Evolutionary conservation across 306 rosid genomes (phyloP).

Genomic region (Potentilla sterilis): DNA sequence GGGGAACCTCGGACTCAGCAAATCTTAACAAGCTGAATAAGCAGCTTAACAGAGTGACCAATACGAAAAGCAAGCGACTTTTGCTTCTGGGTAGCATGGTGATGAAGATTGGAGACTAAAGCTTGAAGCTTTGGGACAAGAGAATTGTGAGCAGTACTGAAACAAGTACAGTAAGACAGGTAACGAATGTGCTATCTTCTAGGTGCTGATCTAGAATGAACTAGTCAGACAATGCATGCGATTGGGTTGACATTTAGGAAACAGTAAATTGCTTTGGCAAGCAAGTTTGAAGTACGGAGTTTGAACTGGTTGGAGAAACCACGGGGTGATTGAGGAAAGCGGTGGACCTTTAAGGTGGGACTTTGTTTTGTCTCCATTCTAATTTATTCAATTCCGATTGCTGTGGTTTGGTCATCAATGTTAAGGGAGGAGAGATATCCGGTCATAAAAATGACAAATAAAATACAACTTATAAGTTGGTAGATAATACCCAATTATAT

Average conservation of each 20-base stretch:
- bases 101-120: not conserved
- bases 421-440: too few species aligned
- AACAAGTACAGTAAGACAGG: not conserved
- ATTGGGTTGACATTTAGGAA: not conserved
- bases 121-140: not conserved
- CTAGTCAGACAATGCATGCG: not conserved
- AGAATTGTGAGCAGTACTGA: not conserved
- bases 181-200: not conserved
- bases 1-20: conserved; percentile 51
- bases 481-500: too few species aligned
- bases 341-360: not conserved
- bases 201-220: not conserved
- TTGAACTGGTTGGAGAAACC: conserved; percentile 1
- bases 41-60: conserved; percentile 34
- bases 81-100: conserved; percentile 39
- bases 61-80: conserved; percentile 21
- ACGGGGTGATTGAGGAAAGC: not conserved
- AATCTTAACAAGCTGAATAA: conserved; percentile 39
- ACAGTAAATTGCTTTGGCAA: not conserved
- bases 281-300: not conserved
- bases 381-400: conserved; percentile 3
- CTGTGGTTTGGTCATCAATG: not conserved
- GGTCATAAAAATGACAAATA: too few species aligned
- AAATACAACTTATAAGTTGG: too few species aligned
- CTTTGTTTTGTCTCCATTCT: not conserved